Evolutionary conservation across 495 filamentous ascomycete genomes (phyloP), one percentile per base, ranked within the genome.

Genomic region (Sphaerosporella brunnea): DNA sequence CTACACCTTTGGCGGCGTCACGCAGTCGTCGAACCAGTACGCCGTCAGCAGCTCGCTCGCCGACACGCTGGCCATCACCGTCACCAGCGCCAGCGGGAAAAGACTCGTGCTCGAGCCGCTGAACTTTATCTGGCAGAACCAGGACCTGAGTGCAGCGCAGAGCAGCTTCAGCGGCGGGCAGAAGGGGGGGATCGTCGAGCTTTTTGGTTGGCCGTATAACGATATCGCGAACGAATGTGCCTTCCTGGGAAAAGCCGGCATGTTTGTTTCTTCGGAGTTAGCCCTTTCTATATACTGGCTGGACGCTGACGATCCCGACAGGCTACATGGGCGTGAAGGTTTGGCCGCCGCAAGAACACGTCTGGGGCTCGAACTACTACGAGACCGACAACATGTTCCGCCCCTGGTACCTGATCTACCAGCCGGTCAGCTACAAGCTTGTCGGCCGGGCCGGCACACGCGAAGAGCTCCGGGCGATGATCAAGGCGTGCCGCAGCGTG

Each of bases 311-410:
- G n/a, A n/a, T n/a, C n/a, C n/a, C n/a, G n/a, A n/a, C 21, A 53
- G 57, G 59, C 18, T 63, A 62, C 34, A 63, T 63, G 60, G 60
- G 60, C 30, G 56, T 63, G 7, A 63, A 52, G 49, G 53, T 63
- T 23, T 63, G 56, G 60, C 60, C 60, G 7, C 16, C 60, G 2
- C 54, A 43, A n/a, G 60, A 63, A 36, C 51, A 54, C 36, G 45
- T 63, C 37, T 63, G 60, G 60, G 60, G 60, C 4, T 53, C 50
- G n/a, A 51, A 63, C 51, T 52, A 59, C 41, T 61, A 60, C 20
- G 58, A 61, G 35, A 0, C 45, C 2, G 50, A 60, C 42, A 45
- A 50, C 15, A 49, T 56, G 50, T 61, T 61, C 45, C 51, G 58
- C 0, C 58, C 58, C 1, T 61, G 58, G 58, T 61, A 61, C 23